Evolutionary conservation across 352 stramenopile genomes (phyloP).

Genomic region (Phytophthora fragariae): DNA sequence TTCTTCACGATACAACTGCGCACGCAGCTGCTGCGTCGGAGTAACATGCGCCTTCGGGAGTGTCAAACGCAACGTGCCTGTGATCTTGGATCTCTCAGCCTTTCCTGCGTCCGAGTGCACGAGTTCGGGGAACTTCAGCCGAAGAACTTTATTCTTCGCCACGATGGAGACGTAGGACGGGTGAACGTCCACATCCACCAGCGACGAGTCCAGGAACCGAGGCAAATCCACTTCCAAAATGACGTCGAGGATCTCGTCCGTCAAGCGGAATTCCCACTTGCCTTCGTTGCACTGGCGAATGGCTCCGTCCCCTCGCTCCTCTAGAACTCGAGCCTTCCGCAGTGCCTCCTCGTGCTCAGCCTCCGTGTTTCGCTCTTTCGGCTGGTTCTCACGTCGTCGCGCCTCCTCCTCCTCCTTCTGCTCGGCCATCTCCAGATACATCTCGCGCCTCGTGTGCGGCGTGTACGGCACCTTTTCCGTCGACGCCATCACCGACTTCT

Average conservation of each 20-base stretch:
- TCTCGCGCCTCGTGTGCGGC: slow-evolving; percentile 70
- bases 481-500: slow-evolving; percentile 50
- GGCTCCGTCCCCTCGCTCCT: slow-evolving; percentile 42
- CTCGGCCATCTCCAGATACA: slow-evolving; percentile 94
- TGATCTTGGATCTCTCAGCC: slow-evolving; percentile 63
- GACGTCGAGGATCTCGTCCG: slow-evolving; percentile 58
- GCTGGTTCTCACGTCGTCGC: slow-evolving; percentile 76
- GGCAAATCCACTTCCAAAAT: slow-evolving; percentile 87
- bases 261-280: slow-evolving; percentile 89
- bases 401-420: slow-evolving; percentile 94
- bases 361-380: slow-evolving; percentile 88
- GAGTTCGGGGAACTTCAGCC: slow-evolving; percentile 65
- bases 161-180: slow-evolving; percentile 94
- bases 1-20: slow-evolving; percentile 49
- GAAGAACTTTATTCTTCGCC: slow-evolving; percentile 92
- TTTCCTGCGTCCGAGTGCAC: slow-evolving; percentile 64
- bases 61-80: slow-evolving; percentile 57
- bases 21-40: slow-evolving; percentile 45
- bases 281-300: slow-evolving; percentile 93
- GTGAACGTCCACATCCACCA: slow-evolving; percentile 96
- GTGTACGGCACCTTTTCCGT: slow-evolving; percentile 76
- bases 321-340: slow-evolving; percentile 35
- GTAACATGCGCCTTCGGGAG: slow-evolving; percentile 63
- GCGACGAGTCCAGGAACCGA: slow-evolving; percentile 90
- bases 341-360: slow-evolving; percentile 83